A percentile compares a stretch with the other conserved stretches of the same genome.
These are phyloP conservation scores for Hericium erinaceus DNA, from an alignment of 768 basidiomycete genomes.

Conservation along the genomic window DNA sequence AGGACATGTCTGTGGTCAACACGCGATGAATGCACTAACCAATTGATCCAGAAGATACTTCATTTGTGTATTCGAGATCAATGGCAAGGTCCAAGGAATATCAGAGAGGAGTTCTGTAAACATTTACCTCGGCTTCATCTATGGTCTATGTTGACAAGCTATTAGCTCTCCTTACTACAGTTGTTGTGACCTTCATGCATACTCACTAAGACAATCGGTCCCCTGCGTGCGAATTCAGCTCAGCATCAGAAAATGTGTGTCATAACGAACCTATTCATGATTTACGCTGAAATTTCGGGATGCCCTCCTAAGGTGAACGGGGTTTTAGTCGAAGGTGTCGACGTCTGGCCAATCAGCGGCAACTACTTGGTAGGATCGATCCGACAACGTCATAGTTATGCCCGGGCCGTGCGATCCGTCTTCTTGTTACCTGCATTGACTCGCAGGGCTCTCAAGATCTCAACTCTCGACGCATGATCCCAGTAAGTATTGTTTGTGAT, in stretches of 20 bases:
- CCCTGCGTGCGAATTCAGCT: constrained; percentile 1
- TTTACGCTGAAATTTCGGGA: neutral
- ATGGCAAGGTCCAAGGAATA: neutral
- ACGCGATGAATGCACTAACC: constrained; percentile 1
- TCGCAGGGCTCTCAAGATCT: too few species aligned
- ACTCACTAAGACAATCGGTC: constrained; percentile 13
- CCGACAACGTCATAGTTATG: too few species aligned
- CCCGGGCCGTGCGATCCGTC: too few species aligned
- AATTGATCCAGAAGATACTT: constrained; percentile 20
- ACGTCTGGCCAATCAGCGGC: too few species aligned
- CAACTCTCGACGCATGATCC: too few species aligned
- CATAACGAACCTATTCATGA: neutral
- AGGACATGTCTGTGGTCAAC: neutral
- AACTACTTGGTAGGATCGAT: too few species aligned
- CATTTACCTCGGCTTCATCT: constrained; percentile 17
- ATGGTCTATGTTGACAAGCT: constrained; percentile 11
- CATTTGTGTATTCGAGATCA: neutral
- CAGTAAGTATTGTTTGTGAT: too few species aligned
- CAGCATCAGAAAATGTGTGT: neutral
- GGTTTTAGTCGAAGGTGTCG: too few species aligned
- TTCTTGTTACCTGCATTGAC: too few species aligned
- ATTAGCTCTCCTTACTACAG: neutral
- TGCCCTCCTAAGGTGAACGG: too few species aligned
- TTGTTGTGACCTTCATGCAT: neutral
- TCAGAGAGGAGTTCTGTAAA: too few species aligned